Base-by-base conservation (phyloP, 345 rosid genomes). In the Populus davidiana region DNA sequence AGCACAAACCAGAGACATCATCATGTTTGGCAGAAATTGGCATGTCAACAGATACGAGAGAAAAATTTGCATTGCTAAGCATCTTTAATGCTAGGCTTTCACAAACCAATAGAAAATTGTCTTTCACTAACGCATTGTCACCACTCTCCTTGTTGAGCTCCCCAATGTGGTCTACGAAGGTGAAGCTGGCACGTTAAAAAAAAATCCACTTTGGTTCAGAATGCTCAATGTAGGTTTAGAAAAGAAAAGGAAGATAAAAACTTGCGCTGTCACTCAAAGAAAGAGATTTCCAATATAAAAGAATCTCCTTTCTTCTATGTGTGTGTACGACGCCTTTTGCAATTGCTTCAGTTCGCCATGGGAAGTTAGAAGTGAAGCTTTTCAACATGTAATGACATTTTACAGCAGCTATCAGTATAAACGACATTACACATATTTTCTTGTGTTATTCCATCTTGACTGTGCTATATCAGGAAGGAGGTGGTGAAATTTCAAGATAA, bases 31-130 rank as follows among this genome's bases (percentile, higher is more conserved):
- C 88, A 69, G 89, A 83, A 68, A 93, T 83, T 7, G 96, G 99
- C 87, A 90, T 85, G 79, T 96, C 93, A 69, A 92, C 90, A 59
- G 94, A 90, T 62, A 96, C 96, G 9, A 90, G 93, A 82, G 79
- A 83, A 43, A 96, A 84, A 82, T 92, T 90, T 62, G 96, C 91
- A 77, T 93, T 91, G 88, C 94, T 85, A 54, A 91, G 94, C 88
- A 91, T 88, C 81, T 89, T 96, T 67, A 88, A 80, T 17, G 89
- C 92, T 29, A 96, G 86, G 81, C 88, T 75, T 82, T 93, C 92
- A 76, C 98, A 91, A 73, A 91, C 87, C 79, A 86, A 78, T 11
- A 92, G 89, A 85, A 88, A 87, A 67, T 84, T 91, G 86, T 93
- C 97, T 83, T 88, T 88, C 69, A n/a, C 66, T 43, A 80, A 72